Conservation (phyloP, 1,284 basidiomycete species). For the Cutaneotrichosporon dermatis region DNA sequence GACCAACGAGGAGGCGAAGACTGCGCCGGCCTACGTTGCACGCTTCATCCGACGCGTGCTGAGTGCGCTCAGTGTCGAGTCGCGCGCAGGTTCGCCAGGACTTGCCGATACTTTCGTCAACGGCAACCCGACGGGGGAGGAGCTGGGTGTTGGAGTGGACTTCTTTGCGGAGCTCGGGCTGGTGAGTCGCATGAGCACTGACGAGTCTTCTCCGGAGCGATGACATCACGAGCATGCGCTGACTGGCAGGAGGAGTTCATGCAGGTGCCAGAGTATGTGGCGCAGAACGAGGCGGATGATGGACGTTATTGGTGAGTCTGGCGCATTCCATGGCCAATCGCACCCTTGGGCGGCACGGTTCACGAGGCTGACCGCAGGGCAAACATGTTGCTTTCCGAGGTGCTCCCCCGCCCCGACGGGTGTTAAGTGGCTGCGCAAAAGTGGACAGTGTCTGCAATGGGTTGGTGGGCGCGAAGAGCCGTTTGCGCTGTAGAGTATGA, state of each 20-base stretch:
- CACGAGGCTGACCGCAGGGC: constrained; percentile 1
- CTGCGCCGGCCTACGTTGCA: constrained; percentile 22
- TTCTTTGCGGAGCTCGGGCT: constrained; percentile 19
- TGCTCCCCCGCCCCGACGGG: too few relatives aligned
- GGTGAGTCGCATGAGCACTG: background rate
- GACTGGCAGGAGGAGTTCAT: constrained; percentile 27
- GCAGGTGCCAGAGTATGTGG: constrained; percentile 26
- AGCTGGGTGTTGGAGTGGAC: constrained; percentile 5
- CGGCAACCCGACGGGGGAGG: background rate
- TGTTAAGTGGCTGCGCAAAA: too few relatives aligned
- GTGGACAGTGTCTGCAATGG: too few relatives aligned
- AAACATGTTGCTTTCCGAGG: constrained; percentile 12
- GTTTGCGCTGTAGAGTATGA: too few relatives aligned
- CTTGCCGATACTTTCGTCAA: background rate
- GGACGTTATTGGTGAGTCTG: constrained; percentile 30
- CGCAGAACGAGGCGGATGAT: constrained; percentile 24
- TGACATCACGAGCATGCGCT: background rate
- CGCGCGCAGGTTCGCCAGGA: constrained; percentile 2
- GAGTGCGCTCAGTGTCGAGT: constrained; percentile 14
- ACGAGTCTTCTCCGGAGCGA: too few relatives aligned
- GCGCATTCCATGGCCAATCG: too few relatives aligned
- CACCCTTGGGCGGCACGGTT: background rate
- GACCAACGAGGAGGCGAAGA: constrained; percentile 17
- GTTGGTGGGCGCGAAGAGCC: too few relatives aligned
- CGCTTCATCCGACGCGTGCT: constrained; percentile 20